Conservation (phyloP, 352 stramenopile genomes). For the Thalassiosira gravida region DNA sequence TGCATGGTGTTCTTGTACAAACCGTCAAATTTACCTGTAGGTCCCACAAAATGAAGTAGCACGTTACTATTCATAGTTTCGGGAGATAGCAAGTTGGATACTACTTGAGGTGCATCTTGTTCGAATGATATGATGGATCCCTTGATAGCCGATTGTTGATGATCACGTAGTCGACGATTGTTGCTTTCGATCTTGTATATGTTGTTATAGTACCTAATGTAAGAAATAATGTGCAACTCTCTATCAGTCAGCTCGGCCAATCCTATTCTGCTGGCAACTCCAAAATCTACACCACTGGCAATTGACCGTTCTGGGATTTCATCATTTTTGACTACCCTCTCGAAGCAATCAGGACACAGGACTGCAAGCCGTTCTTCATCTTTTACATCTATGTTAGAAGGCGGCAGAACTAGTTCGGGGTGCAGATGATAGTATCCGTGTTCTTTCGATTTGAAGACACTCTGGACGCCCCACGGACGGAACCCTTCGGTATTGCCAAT, state of each 20-base stretch:
- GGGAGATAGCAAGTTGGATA: conserved; percentile 11
- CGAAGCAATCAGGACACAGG: conserved; percentile 2
- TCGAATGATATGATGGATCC: conserved; percentile 15
- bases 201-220: conserved; percentile 14
- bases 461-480: not conserved
- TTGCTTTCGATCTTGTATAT: conserved; percentile 41
- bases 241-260: conserved; percentile 1
- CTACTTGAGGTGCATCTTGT: conserved; percentile 27
- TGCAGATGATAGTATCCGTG: conserved; percentile 6
- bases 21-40: conserved; percentile 17
- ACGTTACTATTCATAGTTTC: conserved; percentile 28
- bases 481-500: not conserved
- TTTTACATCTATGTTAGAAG: not conserved
- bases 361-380: not conserved
- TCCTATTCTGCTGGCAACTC: conserved; percentile 2
- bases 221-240: conserved; percentile 26
- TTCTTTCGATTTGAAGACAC: not conserved
- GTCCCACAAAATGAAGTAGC: conserved; percentile 32
- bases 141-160: conserved; percentile 26
- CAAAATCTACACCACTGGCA: conserved; percentile 23
- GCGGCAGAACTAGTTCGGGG: conserved; percentile 1
- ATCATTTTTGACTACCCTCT: conserved; percentile 3
- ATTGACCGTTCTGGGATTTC: conserved; percentile 6
- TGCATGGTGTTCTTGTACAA: conserved; percentile 19
- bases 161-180: not conserved